These are phyloP conservation scores for Hypoxylon sp. DNA, from an alignment of 2,329 filamentous ascomycete genomes.

Conservation along the genomic window DNA sequence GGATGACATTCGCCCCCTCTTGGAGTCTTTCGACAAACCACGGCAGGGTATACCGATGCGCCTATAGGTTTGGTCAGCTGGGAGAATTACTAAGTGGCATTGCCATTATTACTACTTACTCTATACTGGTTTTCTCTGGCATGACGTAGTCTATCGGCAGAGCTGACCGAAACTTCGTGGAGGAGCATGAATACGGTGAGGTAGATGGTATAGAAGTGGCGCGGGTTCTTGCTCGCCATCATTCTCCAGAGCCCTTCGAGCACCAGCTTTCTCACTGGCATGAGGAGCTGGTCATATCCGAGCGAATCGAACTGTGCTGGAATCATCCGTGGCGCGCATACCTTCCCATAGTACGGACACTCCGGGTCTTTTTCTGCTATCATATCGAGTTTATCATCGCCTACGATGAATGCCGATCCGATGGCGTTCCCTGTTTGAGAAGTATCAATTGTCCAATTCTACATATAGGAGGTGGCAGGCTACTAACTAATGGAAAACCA, in stretches of 20 bases:
- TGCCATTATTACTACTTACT: slow-evolving; percentile 49
- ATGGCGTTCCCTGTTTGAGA: slow-evolving; percentile 60
- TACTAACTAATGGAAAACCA: slow-evolving; percentile 65
- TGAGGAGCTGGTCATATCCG: slow-evolving; percentile 46
- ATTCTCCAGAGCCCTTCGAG: slow-evolving; percentile 51
- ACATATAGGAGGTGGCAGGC: neutral
- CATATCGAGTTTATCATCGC: slow-evolving; percentile 61
- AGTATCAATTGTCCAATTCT: slow-evolving; percentile 7
- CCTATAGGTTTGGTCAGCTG: slow-evolving; percentile 17
- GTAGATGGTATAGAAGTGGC: slow-evolving; percentile 53
- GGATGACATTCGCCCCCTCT: slow-evolving; percentile 62
- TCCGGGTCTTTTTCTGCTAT: slow-evolving; percentile 55
- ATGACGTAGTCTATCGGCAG: slow-evolving; percentile 58
- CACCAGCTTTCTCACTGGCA: slow-evolving; percentile 45
- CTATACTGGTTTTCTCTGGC: slow-evolving; percentile 57
- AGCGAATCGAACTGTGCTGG: slow-evolving; percentile 54
- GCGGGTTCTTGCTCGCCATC: slow-evolving; percentile 50
- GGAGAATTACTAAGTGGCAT: neutral
- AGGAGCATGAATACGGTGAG: slow-evolving; percentile 54
- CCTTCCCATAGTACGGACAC: slow-evolving; percentile 58
- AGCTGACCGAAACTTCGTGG: slow-evolving; percentile 59
- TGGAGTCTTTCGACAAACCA: slow-evolving; percentile 62
- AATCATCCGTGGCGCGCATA: slow-evolving; percentile 55
- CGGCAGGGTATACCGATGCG: slow-evolving; percentile 57
- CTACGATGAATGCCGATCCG: slow-evolving; percentile 61